Evolutionary conservation across 345 rosid genomes (phyloP).

Genomic region (Citrus unshiu): DNA sequence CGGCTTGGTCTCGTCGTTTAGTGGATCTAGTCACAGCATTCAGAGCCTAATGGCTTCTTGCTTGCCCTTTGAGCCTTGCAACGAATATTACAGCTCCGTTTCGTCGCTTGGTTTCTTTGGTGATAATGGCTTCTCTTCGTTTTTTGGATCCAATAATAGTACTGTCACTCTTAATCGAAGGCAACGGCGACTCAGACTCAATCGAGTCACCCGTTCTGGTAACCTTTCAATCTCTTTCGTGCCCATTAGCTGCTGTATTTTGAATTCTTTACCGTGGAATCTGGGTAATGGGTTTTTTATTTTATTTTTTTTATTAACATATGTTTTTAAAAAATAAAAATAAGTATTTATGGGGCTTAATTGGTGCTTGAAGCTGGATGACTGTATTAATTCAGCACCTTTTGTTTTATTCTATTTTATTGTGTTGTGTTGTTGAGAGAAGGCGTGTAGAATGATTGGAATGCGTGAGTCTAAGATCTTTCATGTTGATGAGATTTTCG

Average conservation of each 20-base stretch:
- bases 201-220: constrained; percentile 45
- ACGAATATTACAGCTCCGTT: constrained; percentile 43
- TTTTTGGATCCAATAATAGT: constrained; percentile 41
- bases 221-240: neutral
- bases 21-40: constrained; percentile 52
- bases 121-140: constrained; percentile 23
- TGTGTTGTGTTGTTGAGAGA: neutral
- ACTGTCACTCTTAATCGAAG: constrained; percentile 30
- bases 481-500: neutral
- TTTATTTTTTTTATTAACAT: neutral
- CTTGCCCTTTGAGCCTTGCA: constrained; percentile 67
- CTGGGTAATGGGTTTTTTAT: neutral
- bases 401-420: neutral
- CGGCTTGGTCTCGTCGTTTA: constrained; percentile 26
- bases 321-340: neutral
- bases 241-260: neutral
- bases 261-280: neutral
- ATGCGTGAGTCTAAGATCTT: neutral
- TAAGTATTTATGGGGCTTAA: neutral
- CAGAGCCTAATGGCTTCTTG: constrained; percentile 54
- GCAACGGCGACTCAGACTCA: constrained; percentile 34
- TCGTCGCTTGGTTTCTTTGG: constrained; percentile 29
- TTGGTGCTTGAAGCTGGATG: neutral
- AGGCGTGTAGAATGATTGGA: neutral
- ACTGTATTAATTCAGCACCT: neutral